Base-by-base conservation (phyloP, 1,284 basidiomycete species). In the Clitocybe nebularis region DNA sequence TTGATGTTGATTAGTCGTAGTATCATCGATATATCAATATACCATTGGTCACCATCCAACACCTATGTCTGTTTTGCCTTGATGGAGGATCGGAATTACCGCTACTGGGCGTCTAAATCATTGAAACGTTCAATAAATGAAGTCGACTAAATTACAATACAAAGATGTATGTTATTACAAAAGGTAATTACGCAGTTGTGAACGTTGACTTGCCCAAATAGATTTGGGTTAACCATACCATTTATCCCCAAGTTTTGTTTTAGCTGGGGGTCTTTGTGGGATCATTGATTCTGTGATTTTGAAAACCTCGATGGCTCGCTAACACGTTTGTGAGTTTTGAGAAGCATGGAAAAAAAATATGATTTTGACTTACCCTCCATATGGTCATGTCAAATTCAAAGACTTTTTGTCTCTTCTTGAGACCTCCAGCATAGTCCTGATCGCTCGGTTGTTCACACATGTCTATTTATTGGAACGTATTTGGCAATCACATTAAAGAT, bases 351-450 rank as follows among this genome's bases (percentile, higher is more conserved):
- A 25, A 20, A 14, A 8, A 25, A 17, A 14, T 17, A 28, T 17
- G 20, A 7, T 21, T 36, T 16, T 2, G 13, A n/a, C 69, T 19
- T 50, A 88, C 90, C 75, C 72, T 66, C 87, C 89, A 95, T 0
- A 82, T 82, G 3, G 75, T 73, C 75, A 87, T 81, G 53, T 93
- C 90, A 48, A 95, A 80, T 58, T 94, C 90, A 55, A 93, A 70
- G 5, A 95, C 85, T 49, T 92, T 74, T 58, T 95, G 93, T 30
- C 78, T 76, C 55, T 88, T 90, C 49, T 71, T 73, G 29, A 88
- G 66, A 2, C 84, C 85, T 1, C 69, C 62, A 1, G 63, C 62
- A 49, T 82, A 84, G 46, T 91, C 86, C 20, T 80, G 68, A 36
- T 79, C 71, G 3, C 64, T 74, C 0, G 87, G 86, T 17, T 72